A percentile compares a stretch with the other conserved stretches of the same genome.
phyloP scores from a whole-genome alignment of 192 early-diverging fungal species.

The Backusella tuberculispora region DNA sequence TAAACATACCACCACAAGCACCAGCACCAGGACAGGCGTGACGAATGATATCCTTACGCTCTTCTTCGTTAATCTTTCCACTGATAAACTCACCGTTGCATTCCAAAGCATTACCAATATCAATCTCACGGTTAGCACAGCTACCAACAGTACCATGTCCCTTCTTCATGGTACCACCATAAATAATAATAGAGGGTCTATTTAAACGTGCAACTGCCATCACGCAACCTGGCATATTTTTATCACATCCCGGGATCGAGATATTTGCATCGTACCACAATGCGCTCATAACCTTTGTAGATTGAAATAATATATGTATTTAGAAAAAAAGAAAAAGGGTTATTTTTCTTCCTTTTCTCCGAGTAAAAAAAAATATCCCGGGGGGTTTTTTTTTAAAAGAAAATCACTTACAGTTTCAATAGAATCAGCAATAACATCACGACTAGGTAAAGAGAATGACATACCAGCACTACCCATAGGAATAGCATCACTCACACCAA shows the following conservation, averaged over 20 bases:
- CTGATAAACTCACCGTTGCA: conserved; percentile 89
- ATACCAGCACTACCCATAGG: conserved; percentile 95
- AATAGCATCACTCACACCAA: conserved; percentile 97
- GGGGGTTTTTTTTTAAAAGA: background rate
- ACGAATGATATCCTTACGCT: conserved; percentile 74
- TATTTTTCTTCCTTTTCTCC: conserved; percentile 7
- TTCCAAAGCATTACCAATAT: conserved; percentile 96
- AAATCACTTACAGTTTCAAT: conserved; percentile 85
- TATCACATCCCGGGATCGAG: conserved; percentile 79
- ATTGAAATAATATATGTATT: background rate
- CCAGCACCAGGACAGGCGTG: conserved; percentile 87
- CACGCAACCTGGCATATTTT: conserved; percentile 98
- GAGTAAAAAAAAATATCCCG: conserved; percentile 5
- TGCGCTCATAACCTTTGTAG: conserved; percentile 80
- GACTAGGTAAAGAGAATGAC: conserved; percentile 92
- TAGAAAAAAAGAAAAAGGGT: background rate
- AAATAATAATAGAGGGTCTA: conserved; percentile 95
- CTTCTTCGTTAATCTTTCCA: conserved; percentile 89
- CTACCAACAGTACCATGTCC: conserved; percentile 64
- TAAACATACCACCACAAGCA: conserved; percentile 95
- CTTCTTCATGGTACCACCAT: conserved; percentile 93
- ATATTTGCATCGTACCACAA: conserved; percentile 99
- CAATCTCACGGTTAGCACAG: conserved; percentile 60
- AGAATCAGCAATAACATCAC: conserved; percentile 98
- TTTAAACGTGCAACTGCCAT: conserved; percentile 96